Percentiles rank a stretch among this genome's conserved stretches.
These are phyloP conservation scores for Massarina eburnea DNA, from an alignment of 2,329 filamentous ascomycete genomes.

Conservation along the genomic window DNA sequence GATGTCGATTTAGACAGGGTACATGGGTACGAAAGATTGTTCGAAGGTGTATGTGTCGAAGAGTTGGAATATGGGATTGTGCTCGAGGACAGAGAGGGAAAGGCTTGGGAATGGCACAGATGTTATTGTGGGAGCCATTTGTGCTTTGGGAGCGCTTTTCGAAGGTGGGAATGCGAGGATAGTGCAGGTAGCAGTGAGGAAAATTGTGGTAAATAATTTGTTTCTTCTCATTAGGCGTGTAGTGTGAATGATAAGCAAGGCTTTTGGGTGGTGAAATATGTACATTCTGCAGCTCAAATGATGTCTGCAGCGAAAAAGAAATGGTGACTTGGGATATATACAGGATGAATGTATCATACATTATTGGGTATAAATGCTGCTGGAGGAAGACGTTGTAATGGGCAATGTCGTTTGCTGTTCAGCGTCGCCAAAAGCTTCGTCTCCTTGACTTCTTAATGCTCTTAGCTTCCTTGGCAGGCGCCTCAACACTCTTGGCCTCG, in stretches of 20 bases:
- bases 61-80: neutral
- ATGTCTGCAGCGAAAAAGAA: neutral
- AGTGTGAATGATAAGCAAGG: too few relatives aligned
- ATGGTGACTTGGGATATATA: neutral
- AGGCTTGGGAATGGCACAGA: neutral
- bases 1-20: neutral
- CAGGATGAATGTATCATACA: neutral
- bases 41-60: neutral
- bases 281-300: neutral
- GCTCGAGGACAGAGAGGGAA: neutral
- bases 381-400: neutral
- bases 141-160: neutral
- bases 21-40: neutral
- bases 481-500: neutral
- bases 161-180: neutral
- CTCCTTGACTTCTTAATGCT: conserved; percentile 10
- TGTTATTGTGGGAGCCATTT: neutral
- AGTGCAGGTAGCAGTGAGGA: too few relatives aligned
- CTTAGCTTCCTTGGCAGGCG: conserved; percentile 2
- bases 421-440: conserved; percentile 13
- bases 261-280: too few relatives aligned
- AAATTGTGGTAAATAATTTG: too few relatives aligned
- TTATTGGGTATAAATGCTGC: neutral
- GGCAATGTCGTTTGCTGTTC: neutral
- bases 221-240: too few relatives aligned